Evolutionary conservation across 108 stramenopile genomes (phyloP).

Genomic region (Schizochytrium sp.): DNA sequence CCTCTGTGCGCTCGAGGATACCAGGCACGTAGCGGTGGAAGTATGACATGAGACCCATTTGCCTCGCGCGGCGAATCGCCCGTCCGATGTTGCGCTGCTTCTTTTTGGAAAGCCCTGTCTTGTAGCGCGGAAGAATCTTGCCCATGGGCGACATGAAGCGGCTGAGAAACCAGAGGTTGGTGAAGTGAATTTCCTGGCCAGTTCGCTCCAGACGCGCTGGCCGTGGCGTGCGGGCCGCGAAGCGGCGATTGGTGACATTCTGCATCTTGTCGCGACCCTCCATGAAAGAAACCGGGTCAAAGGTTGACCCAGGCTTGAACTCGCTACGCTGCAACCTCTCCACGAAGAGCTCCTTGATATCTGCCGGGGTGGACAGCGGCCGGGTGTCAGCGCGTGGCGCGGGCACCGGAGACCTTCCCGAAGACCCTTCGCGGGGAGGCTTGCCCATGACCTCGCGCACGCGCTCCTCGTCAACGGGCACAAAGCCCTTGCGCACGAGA

Average conservation of each 20-base stretch:
- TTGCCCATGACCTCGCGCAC: background rate
- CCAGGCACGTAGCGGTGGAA: conserved; percentile 11
- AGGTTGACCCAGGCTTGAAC: background rate
- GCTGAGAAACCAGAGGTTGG: conserved; percentile 14
- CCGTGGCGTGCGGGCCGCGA: background rate
- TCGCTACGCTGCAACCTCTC: background rate
- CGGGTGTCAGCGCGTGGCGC: background rate
- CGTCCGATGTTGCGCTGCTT: background rate
- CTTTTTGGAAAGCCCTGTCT: background rate
- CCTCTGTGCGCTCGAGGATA: background rate
- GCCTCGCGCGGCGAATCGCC: background rate
- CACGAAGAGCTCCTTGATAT: background rate
- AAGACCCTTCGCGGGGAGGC: background rate
- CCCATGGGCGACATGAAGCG: conserved; percentile 10
- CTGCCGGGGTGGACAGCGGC: background rate
- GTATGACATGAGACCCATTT: background rate
- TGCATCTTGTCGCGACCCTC: background rate
- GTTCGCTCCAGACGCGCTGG: background rate
- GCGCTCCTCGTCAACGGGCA: background rate
- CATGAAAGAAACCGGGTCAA: background rate
- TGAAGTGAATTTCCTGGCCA: background rate
- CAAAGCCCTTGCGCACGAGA: background rate
- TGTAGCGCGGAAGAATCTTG: background rate
- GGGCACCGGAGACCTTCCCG: background rate
- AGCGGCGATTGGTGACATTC: background rate